phyloP scores from a whole-genome alignment of 2,329 filamentous ascomycete species.

The Claviceps sp. region DNA sequence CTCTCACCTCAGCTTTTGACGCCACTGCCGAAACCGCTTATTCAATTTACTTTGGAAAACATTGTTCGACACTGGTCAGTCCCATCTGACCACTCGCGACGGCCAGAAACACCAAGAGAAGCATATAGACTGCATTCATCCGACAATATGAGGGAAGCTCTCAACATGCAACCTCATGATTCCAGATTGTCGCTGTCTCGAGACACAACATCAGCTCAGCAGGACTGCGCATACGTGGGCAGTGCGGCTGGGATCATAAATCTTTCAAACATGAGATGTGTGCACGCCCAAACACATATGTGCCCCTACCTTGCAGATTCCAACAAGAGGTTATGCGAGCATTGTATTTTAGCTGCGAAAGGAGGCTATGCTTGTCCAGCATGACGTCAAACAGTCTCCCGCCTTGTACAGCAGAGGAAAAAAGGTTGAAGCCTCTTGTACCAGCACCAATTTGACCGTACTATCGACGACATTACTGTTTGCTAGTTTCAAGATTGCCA shows the following conservation, averaged over 20 bases:
- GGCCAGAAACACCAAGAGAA: neutral
- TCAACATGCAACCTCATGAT: neutral
- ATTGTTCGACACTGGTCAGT: neutral
- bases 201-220: neutral
- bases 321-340: slow-evolving; percentile 13
- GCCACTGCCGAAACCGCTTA: neutral
- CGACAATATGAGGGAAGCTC: slow-evolving; percentile 2
- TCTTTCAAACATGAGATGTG: slow-evolving; percentile 17
- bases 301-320: slow-evolving; percentile 17
- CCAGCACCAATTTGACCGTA: neutral
- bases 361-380: slow-evolving; percentile 14
- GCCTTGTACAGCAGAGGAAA: neutral
- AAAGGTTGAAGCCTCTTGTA: neutral
- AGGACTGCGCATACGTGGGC: neutral
- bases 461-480: neutral
- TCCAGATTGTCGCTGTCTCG: neutral
- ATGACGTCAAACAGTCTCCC: neutral
- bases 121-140: too few relatives aligned
- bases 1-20: neutral
- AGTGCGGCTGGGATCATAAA: slow-evolving; percentile 6
- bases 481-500: neutral
- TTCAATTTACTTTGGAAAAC: neutral
- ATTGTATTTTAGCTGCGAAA: slow-evolving; percentile 12
- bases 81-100: neutral
- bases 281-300: slow-evolving; percentile 13